A percentile compares a stretch with the other conserved stretches of the same genome.
phyloP scores from a whole-genome alignment of 23 red algal genomes.

The Gracilaria vermiculophylla region DNA sequence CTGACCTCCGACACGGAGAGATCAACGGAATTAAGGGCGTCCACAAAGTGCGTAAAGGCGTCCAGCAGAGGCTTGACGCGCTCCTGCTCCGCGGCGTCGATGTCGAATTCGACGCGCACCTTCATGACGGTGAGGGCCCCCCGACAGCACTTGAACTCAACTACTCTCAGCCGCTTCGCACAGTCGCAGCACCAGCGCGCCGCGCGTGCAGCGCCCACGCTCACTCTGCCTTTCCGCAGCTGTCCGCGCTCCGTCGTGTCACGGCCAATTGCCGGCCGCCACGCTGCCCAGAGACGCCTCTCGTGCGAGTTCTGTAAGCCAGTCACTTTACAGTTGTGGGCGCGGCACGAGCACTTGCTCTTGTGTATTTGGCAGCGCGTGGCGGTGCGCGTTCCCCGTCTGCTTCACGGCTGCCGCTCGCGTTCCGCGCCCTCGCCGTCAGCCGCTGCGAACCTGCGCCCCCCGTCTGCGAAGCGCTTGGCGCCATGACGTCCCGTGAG shows the following conservation, averaged over 20 bases:
- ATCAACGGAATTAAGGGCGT: neutral
- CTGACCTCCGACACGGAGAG: neutral
- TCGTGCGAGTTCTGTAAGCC: no score
- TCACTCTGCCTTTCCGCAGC: neutral
- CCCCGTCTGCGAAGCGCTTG: neutral
- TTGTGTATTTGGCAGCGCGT: no score
- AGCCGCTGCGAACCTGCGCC: neutral
- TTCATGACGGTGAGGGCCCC: neutral
- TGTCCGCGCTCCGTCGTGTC: no score
- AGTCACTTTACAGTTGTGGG: no score
- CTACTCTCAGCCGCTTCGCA: neutral
- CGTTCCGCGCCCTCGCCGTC: neutral
- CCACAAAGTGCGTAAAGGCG: neutral
- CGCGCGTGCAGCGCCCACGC: neutral
- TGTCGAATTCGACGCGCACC: slow-evolving; percentile 28
- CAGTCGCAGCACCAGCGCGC: neutral
- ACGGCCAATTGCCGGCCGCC: neutral
- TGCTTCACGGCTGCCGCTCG: no score
- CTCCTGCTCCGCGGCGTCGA: neutral
- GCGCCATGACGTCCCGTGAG: slow-evolving; percentile 28
- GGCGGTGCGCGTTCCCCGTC: no score
- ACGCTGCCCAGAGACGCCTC: neutral
- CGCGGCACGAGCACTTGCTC: no score
- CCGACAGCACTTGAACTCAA: neutral
- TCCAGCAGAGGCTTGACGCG: neutral